Conservation (phyloP, 2,329 filamentous ascomycete species). For the Lachnellula willkommii region DNA sequence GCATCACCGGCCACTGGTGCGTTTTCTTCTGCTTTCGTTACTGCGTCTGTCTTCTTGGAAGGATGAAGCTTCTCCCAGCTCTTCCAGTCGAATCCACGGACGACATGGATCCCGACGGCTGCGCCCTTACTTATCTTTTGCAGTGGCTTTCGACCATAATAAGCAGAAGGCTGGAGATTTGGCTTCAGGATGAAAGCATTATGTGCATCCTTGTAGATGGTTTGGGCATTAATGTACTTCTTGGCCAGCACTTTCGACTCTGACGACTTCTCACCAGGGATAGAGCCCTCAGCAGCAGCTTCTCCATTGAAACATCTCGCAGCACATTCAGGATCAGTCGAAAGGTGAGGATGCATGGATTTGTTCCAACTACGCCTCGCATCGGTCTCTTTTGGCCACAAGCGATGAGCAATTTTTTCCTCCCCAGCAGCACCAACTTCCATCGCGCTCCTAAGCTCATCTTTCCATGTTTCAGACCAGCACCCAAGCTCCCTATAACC, state of each 20-base stretch:
- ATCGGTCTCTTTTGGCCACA: slow-evolving; percentile 64
- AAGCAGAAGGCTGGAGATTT: slow-evolving; percentile 75
- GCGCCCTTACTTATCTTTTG: slow-evolving; percentile 73
- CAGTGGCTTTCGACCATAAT: slow-evolving; percentile 76
- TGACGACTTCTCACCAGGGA: slow-evolving; percentile 16
- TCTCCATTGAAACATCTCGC: slow-evolving; percentile 55
- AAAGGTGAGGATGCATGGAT: slow-evolving; percentile 13
- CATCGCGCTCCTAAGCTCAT: slow-evolving; percentile 84
- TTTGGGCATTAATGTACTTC: slow-evolving; percentile 68
- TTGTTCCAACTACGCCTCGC: slow-evolving; percentile 32
- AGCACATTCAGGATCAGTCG: slow-evolving; percentile 52
- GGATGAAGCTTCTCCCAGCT: slow-evolving; percentile 68
- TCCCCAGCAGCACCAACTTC: slow-evolving; percentile 87
- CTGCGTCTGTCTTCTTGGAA: slow-evolving; percentile 27
- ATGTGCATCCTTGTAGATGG: slow-evolving; percentile 75
- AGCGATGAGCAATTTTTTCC: slow-evolving; percentile 73
- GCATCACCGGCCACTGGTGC: slow-evolving; percentile 15
- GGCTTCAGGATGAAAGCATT: slow-evolving; percentile 84
- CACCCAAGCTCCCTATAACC: slow-evolving; percentile 82
- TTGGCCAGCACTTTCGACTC: slow-evolving; percentile 34
- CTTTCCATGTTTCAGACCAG: slow-evolving; percentile 88
- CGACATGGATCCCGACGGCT: slow-evolving; percentile 78
- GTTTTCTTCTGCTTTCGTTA: slow-evolving; percentile 29
- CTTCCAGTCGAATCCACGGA: slow-evolving; percentile 78
- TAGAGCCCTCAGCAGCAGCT: slow-evolving; percentile 49